A percentile compares a stretch with the other conserved stretches of the same genome.
Evolutionary conservation across 176 grass and related monocot species (phyloP).

Genomic region (Thinopyrum elongatum): DNA sequence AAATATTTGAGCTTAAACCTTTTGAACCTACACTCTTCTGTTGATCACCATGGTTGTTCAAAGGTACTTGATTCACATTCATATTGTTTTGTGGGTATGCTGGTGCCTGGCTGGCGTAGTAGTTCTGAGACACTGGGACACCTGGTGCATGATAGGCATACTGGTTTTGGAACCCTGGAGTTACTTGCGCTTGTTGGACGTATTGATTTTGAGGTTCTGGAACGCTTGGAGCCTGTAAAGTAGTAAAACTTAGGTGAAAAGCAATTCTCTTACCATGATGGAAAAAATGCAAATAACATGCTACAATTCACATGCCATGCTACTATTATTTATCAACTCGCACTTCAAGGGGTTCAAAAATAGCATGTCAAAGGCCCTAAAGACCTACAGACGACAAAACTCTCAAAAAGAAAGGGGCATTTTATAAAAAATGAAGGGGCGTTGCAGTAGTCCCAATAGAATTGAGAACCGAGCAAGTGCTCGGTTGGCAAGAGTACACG

Average conservation of each 20-base stretch:
- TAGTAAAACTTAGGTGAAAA: conserved; percentile 22
- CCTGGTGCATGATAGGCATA: conserved; percentile 29
- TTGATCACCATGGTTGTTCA: conserved; percentile 57
- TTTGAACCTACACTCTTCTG: conserved; percentile 61
- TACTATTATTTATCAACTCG: neutral
- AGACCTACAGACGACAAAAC: neutral
- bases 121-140: conserved; percentile 32
- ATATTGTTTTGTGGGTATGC: conserved; percentile 42
- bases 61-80: conserved; percentile 31
- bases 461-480: neutral
- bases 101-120: conserved; percentile 39
- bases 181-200: conserved; percentile 15
- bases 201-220: conserved; percentile 46
- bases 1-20: conserved; percentile 56
- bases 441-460: neutral
- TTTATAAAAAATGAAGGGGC: neutral
- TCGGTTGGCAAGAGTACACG: neutral
- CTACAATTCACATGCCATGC: neutral
- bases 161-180: conserved; percentile 37
- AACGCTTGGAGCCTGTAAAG: conserved; percentile 30
- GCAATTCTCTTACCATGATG: conserved; percentile 30
- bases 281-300: conserved; percentile 25
- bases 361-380: neutral
- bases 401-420: neutral
- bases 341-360: neutral